phyloP scores from a whole-genome alignment of 257 asterid species.

The Nicotiana obtusifolia region DNA sequence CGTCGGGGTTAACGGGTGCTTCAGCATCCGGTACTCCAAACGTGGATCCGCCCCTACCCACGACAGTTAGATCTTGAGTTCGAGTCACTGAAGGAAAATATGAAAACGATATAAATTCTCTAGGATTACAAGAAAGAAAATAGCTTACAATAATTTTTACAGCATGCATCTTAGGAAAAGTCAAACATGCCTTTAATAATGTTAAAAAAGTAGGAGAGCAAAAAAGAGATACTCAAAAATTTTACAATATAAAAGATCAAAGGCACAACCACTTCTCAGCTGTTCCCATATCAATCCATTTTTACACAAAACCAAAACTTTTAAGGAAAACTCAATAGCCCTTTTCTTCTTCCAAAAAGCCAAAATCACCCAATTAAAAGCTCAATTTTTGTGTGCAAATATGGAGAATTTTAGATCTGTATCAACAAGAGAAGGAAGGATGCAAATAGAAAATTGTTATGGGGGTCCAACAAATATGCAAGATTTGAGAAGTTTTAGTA shows the following conservation, averaged over 20 bases:
- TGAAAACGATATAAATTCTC: too few species aligned
- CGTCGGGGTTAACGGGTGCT: too few species aligned
- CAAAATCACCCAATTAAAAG: neutral
- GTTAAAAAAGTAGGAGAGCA: neutral
- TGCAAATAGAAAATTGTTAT: slow-evolving; percentile 12
- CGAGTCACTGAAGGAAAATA: too few species aligned
- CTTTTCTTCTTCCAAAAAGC: too few species aligned
- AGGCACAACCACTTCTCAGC: neutral
- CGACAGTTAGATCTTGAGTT: too few species aligned
- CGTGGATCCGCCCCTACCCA: too few species aligned
- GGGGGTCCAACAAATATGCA: slow-evolving; percentile 42
- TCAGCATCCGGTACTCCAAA: too few species aligned
- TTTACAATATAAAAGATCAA: slow-evolving; percentile 5
- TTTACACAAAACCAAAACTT: neutral
- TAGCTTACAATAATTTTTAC: neutral
- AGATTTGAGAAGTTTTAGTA: slow-evolving; percentile 72
- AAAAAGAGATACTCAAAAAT: neutral
- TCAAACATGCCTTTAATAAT: slow-evolving; percentile 6
- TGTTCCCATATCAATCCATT: neutral
- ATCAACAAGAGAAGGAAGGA: slow-evolving; percentile 33
- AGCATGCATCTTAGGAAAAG: too few species aligned
- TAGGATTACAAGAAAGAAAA: too few species aligned
- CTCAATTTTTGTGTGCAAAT: neutral
- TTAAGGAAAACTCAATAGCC: too few species aligned
- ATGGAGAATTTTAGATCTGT: slow-evolving; percentile 49